Percentiles rank a stretch among this genome's conserved stretches.
Conservation (phyloP, 2,329 filamentous ascomycete species). For the Colletotrichum lini region DNA sequence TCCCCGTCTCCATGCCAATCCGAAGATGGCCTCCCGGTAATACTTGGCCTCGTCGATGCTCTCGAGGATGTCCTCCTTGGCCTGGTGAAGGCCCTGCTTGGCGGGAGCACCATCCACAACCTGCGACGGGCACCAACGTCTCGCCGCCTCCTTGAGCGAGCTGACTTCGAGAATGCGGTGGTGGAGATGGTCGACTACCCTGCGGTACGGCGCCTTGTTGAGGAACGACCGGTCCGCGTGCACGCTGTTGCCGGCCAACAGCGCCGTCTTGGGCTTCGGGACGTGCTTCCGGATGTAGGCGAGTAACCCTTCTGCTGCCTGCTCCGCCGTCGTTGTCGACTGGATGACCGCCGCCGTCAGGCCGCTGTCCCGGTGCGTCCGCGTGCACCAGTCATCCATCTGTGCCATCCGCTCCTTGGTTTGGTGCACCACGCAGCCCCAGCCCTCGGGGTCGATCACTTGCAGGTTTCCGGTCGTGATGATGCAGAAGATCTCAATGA, state of each 20-base stretch:
- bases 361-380: constrained; percentile 84
- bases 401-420: constrained; percentile 76
- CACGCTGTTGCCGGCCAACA: constrained; percentile 93
- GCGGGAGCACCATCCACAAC: constrained; percentile 73
- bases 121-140: constrained; percentile 80
- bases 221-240: constrained; percentile 92
- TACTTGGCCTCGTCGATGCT: constrained; percentile 93
- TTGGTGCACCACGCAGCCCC: constrained; percentile 85
- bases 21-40: constrained; percentile 81
- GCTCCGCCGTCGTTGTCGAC: constrained; percentile 79
- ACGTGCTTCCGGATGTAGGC: constrained; percentile 82
- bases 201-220: constrained; percentile 78
- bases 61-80: constrained; percentile 91
- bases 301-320: constrained; percentile 81
- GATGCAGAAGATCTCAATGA: constrained; percentile 93
- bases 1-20: constrained; percentile 46
- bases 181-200: constrained; percentile 83
- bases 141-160: constrained; percentile 89
- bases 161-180: constrained; percentile 95
- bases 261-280: constrained; percentile 74
- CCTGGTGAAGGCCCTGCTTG: constrained; percentile 86
- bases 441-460: constrained; percentile 82
- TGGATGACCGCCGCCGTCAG: constrained; percentile 82
- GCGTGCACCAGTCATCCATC: constrained; percentile 93
- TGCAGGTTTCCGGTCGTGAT: constrained; percentile 87